Base-by-base conservation (phyloP, 305 asterid species). In the Fraxinus xanthoxyloides region DNA sequence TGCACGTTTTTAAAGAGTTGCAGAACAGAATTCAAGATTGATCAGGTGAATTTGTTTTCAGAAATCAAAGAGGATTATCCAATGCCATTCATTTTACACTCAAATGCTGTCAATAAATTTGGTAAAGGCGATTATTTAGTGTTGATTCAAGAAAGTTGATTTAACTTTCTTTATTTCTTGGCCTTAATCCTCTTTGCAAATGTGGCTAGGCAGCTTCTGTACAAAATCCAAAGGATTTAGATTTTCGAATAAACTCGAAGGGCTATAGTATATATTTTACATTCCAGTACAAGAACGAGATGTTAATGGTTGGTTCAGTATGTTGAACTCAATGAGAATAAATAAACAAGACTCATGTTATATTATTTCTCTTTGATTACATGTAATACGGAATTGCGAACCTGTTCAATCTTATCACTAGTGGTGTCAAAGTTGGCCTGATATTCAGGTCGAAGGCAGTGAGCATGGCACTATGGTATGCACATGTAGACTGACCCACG, bases 1-100 rank as follows among this genome's bases (percentile, higher is more conserved):
- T 92, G 74, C 30, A 32, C 85, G 76, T 91, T 95, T 75, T 84
- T 87, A 80, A 80, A 79, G 81, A 89, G 84, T 70, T 88, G 93
- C 79, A 84, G 65, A 85, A 30, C 24, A 28, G 79, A 61, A 6
- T 0, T 4, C 77, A 59, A 65, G 51, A 77, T 69, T 48, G 84
- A 80, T 78, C 79, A 81, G 8, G 87, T 83, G 51, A 76, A 31
- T 8, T 48, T 77, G 69, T 32, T 40, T 48, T 70, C 40, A 61
- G 70, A 61, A 23, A 61, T 23, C 19, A 32, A 43, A 26, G 17
- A 43, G 75, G 75, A 40, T 34, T 61, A 24, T 21, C 38, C 63
- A 19, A 56, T 77, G 74, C 72, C 51, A 32, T 79, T 80, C 40
- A 56, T 78, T 51, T 32, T 17, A 15, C 40, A 72, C 43, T 75